Base-by-base conservation (phyloP, 306 rosid genomes). In the Glycine soja region DNA sequence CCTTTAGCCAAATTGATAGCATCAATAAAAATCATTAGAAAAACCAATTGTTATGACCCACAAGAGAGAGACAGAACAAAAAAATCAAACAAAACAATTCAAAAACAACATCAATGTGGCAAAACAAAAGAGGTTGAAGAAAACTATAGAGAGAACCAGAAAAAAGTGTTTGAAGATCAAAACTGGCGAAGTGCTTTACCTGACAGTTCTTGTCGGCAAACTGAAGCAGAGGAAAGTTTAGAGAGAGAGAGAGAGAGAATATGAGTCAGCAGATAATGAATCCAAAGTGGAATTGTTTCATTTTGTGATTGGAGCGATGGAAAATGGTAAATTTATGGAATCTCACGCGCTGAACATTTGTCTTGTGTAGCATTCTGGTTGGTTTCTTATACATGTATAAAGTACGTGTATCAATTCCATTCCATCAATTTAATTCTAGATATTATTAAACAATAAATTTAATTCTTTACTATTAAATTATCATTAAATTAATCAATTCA, bases 291-390 rank as follows among this genome's bases (percentile, higher is more conserved):
- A 43, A 50, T 63, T 36, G 18, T 19, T 42, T 42, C 0, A 3
- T 70, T 79, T 10, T 8, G 10, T 42, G 57, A 14, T 53, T 56
- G 53, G 38, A 38, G 8, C 6, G 8, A 52, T 32, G 32, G 63
- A 58, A 34, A 58, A 68, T 15, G 24, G 2, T 38, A n/a, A 19
- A 43, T 9, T 16, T 42, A 2, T n/a, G 24, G 53, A 70, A 70
- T 50, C 67, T 32, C 80, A 82, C 86, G 78, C 82, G 86, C 82
- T 30, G 24, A 10, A 11, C 57, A 10, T 79, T 67, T 78, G 82
- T 68, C 73, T 43, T 43, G 2, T 45, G 15, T 18, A 43, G 6
- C 72, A 16, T 43, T 67, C 3, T 5, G 4, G 14, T 40, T 64
- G 18, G 40, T 32, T 32, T 15, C 16, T 34, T 0, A 5, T 7